These are phyloP conservation scores for Myriosclerotinia curreyana DNA, from an alignment of 2,329 filamentous ascomycete genomes.

Conservation along the genomic window DNA sequence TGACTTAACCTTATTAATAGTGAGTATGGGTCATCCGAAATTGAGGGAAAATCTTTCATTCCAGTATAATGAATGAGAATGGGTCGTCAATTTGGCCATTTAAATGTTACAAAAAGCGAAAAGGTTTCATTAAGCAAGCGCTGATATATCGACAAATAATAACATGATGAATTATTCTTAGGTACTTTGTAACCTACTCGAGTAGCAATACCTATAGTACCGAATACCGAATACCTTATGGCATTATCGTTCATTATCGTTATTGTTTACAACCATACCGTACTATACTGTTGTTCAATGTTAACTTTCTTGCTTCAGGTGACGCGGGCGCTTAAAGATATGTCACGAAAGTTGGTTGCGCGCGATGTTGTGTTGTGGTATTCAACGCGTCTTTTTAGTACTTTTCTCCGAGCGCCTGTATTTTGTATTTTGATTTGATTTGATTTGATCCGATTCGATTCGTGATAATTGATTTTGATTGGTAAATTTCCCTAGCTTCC, in stretches of 20 bases:
- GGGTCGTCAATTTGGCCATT: constrained; percentile 16
- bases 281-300: background rate
- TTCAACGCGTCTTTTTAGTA: constrained; percentile 19
- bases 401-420: constrained; percentile 1
- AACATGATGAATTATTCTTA: background rate
- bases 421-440: background rate
- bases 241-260: background rate
- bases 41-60: constrained; percentile 3
- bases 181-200: background rate
- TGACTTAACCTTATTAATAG: no score
- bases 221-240: background rate
- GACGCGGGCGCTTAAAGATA: constrained; percentile 33
- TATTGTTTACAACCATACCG: background rate
- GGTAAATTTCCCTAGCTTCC: background rate
- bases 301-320: constrained; percentile 11
- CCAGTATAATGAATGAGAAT: background rate
- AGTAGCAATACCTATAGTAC: background rate
- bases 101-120: background rate
- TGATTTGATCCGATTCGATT: background rate
- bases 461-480: background rate
- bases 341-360: constrained; percentile 24
- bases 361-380: constrained; percentile 11
- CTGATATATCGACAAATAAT: constrained; percentile 30
- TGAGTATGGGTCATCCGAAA: background rate
- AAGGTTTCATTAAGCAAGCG: constrained; percentile 31